A percentile compares a stretch with the other conserved stretches of the same genome.
Evolutionary conservation across 805 yeast genomes (phyloP).

Genomic region (Saccharomycopsis olivae): DNA sequence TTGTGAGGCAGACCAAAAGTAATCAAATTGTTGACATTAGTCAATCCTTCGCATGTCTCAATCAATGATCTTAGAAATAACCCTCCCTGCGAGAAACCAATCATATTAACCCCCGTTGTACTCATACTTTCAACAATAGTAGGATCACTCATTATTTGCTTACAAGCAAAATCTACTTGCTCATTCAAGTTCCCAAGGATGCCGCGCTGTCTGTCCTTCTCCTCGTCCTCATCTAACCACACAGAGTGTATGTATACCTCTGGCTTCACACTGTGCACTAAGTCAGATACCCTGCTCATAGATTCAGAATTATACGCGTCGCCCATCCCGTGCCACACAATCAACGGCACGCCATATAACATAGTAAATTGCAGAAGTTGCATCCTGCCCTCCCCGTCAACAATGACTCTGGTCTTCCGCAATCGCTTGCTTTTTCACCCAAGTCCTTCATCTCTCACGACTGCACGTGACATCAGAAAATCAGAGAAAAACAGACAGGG

Average conservation of each 20-base stretch:
- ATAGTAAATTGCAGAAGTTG: too few relatives aligned
- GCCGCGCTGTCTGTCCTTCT: slow-evolving; percentile 43
- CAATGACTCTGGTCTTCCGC: too few relatives aligned
- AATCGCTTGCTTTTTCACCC: too few relatives aligned
- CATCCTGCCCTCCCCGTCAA: too few relatives aligned
- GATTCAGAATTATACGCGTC: slow-evolving; percentile 58
- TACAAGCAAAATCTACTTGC: slow-evolving; percentile 47
- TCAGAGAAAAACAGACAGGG: too few relatives aligned
- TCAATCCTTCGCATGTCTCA: slow-evolving; percentile 42
- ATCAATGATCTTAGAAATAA: slow-evolving; percentile 59
- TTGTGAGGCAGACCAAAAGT: slow-evolving; percentile 80
- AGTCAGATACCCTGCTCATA: slow-evolving; percentile 35
- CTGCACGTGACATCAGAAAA: too few relatives aligned
- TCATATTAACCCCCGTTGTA: slow-evolving; percentile 51
- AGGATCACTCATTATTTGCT: slow-evolving; percentile 34
- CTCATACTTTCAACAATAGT: slow-evolving; percentile 26
- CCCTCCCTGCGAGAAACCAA: slow-evolving; percentile 83
- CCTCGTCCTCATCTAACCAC: slow-evolving; percentile 36
- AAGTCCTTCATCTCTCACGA: too few relatives aligned
- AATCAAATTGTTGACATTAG: slow-evolving; percentile 38
- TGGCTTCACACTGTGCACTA: slow-evolving; percentile 38
- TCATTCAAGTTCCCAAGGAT: slow-evolving; percentile 49
- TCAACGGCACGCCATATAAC: slow-evolving; percentile 51
- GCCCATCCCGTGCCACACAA: slow-evolving; percentile 81
- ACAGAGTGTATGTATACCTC: slow-evolving; percentile 44